Evolutionary conservation across 2,329 filamentous ascomycete genomes (phyloP).

Genomic region (Penicillium palitans): DNA sequence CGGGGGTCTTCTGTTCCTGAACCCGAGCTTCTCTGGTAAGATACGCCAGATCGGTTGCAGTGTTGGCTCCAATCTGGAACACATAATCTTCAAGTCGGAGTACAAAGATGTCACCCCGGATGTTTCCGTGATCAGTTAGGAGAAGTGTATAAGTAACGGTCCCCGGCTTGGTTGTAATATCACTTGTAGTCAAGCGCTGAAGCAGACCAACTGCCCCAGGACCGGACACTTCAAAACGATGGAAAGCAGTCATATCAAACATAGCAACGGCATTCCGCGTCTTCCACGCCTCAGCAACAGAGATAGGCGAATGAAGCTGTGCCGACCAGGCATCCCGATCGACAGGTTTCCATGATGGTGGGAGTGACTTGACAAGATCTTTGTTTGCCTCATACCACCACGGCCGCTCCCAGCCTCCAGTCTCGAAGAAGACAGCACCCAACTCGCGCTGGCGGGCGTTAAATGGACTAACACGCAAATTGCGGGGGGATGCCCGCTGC

Average conservation of each 20-base stretch:
- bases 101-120: slow-evolving; percentile 60
- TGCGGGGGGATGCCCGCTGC: slow-evolving; percentile 58
- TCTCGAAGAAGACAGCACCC: slow-evolving; percentile 54
- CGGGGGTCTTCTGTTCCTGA: slow-evolving; percentile 42
- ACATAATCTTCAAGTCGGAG: slow-evolving; percentile 51
- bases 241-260: slow-evolving; percentile 63
- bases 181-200: slow-evolving; percentile 47
- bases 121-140: slow-evolving; percentile 54
- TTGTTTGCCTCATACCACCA: slow-evolving; percentile 63
- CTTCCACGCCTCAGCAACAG: slow-evolving; percentile 64
- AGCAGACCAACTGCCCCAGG: slow-evolving; percentile 58
- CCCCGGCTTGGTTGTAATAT: slow-evolving; percentile 49
- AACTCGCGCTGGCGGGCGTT: slow-evolving; percentile 56
- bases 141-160: slow-evolving; percentile 59
- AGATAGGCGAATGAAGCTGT: slow-evolving; percentile 58
- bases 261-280: slow-evolving; percentile 62
- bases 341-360: slow-evolving; percentile 55
- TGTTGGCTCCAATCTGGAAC: slow-evolving; percentile 58
- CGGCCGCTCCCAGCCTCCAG: slow-evolving; percentile 64
- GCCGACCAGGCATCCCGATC: slow-evolving; percentile 61
- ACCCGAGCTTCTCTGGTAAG: slow-evolving; percentile 54
- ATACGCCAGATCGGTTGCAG: slow-evolving; percentile 56
- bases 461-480: slow-evolving; percentile 61
- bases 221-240: slow-evolving; percentile 59
- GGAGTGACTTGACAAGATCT: slow-evolving; percentile 53